Evolutionary conservation across 2,329 filamentous ascomycete species (phyloP).

Genomic region (Arthroderma sp.): DNA sequence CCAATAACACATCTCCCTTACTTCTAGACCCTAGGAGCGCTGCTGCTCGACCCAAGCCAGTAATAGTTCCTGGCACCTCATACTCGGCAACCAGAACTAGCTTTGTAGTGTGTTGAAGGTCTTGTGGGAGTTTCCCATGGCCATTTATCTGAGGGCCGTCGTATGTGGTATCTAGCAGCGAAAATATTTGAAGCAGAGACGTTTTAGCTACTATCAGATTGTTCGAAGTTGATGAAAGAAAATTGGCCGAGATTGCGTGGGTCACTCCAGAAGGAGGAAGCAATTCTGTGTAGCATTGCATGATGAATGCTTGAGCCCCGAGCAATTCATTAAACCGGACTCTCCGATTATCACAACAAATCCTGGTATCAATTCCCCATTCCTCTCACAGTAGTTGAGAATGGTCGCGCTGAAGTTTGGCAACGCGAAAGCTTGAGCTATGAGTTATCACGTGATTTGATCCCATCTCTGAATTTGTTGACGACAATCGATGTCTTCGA

Average conservation of each 20-base stretch:
- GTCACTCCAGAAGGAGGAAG: slow-evolving; percentile 88
- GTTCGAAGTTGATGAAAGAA: slow-evolving; percentile 59
- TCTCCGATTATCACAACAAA: no score
- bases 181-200: slow-evolving; percentile 84
- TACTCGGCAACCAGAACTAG: slow-evolving; percentile 78
- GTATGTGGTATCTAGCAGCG: slow-evolving; percentile 46
- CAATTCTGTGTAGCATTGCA: slow-evolving; percentile 98
- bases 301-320: slow-evolving; percentile 25
- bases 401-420: no score
- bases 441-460: no score
- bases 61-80: slow-evolving; percentile 68
- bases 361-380: no score
- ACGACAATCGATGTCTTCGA: no score
- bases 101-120: slow-evolving; percentile 57
- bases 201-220: slow-evolving; percentile 89
- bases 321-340: no score
- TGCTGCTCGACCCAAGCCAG: slow-evolving; percentile 66
- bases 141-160: slow-evolving; percentile 23
- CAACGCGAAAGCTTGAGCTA: no score
- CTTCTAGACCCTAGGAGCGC: slow-evolving; percentile 53
- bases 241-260: slow-evolving; percentile 67
- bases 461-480: no score
- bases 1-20: slow-evolving; percentile 68
- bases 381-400: no score
- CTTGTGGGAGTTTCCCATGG: slow-evolving; percentile 46